Percentiles rank a stretch among this genome's conserved stretches.
Conservation (phyloP, 495 filamentous ascomycete genomes). For the Podospora australis region DNA sequence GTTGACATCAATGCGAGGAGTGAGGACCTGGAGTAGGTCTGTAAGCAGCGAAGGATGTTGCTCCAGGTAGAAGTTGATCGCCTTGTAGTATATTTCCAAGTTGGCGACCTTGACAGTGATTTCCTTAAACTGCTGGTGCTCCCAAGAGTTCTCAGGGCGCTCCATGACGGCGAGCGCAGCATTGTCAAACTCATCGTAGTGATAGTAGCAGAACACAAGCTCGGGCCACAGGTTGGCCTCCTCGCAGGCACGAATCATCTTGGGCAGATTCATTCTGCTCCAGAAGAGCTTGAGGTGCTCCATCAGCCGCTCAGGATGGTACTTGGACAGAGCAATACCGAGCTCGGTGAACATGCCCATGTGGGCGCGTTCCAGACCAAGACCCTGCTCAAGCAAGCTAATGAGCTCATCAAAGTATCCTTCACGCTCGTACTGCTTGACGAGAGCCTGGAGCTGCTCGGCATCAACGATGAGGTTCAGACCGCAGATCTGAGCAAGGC, state of each 20-base stretch:
- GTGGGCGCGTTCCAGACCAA: slow-evolving; percentile 78
- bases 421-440: slow-evolving; percentile 92
- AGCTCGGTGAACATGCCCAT: slow-evolving; percentile 96
- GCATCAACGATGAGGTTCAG: slow-evolving; percentile 98
- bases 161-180: slow-evolving; percentile 99
- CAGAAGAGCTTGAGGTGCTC: slow-evolving; percentile 99
- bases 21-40: slow-evolving; percentile 87
- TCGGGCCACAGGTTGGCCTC: slow-evolving; percentile 97
- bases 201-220: slow-evolving; percentile 96
- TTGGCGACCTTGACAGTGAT: slow-evolving; percentile 98
- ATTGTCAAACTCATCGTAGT: slow-evolving; percentile 99
- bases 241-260: slow-evolving; percentile 93
- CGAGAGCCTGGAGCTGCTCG: slow-evolving; percentile 88
- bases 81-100: slow-evolving; percentile 97
- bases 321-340: slow-evolving; percentile 91
- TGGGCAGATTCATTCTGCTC: slow-evolving; percentile 96
- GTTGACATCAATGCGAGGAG: slow-evolving; percentile 92
- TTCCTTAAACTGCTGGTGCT: slow-evolving; percentile 99
- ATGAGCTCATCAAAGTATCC: slow-evolving; percentile 99
- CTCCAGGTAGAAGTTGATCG: slow-evolving; percentile 95
- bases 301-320: slow-evolving; percentile 94
- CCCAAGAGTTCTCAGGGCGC: slow-evolving; percentile 95
- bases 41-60: slow-evolving; percentile 93
- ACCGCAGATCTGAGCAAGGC: slow-evolving; percentile 97
- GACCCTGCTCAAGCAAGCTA: slow-evolving; percentile 84